These are phyloP conservation scores for Beauveria caledonica DNA, from an alignment of 2,329 filamentous ascomycete species.

Conservation along the genomic window DNA sequence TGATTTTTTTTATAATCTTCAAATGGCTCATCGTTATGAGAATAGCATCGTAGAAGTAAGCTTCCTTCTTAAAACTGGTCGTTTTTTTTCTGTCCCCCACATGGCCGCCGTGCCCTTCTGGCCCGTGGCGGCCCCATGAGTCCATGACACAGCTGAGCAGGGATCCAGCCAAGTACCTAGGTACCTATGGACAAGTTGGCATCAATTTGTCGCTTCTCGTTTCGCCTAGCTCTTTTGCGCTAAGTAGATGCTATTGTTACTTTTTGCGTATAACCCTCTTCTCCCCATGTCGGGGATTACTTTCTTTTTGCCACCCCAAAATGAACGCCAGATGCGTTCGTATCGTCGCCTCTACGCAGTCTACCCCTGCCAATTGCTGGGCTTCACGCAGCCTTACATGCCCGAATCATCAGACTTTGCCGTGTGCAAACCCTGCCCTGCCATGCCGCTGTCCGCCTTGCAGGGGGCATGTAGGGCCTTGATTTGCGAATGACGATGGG, in stretches of 20 bases:
- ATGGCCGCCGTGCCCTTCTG: not conserved
- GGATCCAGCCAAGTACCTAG: not conserved
- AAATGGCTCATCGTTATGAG: too few species aligned
- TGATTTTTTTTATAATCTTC: too few species aligned
- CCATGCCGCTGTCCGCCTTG: not conserved
- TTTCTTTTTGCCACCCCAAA: not conserved
- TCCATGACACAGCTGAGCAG: slow-evolving; percentile 7
- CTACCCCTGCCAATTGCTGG: not conserved
- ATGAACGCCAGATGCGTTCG: not conserved
- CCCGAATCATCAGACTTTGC: not conserved
- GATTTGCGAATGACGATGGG: not conserved
- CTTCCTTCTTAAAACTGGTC: too few species aligned
- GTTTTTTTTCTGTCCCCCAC: too few species aligned
- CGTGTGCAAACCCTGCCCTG: not conserved
- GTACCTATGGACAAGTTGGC: too few species aligned
- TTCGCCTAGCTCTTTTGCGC: not conserved
- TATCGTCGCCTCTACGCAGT: not conserved
- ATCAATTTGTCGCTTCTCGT: not conserved
- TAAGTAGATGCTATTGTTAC: not conserved
- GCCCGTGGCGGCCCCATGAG: not conserved
- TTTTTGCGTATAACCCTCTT: not conserved
- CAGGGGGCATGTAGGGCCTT: not conserved
- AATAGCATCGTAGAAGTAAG: too few species aligned
- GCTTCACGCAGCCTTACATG: not conserved
- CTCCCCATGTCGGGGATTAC: not conserved